Conservation (phyloP, 164 flowering plant genomes). For the Macadamia integrifolia region DNA sequence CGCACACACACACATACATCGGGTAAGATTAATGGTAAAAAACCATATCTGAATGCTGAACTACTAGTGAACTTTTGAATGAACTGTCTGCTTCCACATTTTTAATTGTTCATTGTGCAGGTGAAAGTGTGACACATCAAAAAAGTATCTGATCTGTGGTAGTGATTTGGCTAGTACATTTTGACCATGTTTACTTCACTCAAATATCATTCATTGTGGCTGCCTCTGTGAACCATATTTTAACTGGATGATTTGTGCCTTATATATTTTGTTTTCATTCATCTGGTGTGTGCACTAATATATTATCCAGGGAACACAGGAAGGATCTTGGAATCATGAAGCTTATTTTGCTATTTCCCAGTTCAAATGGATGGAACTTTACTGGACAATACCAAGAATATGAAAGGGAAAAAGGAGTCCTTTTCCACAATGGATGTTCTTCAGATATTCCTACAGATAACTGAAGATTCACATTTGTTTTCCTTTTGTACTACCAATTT, state of each 20-base stretch:
- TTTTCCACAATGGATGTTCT: constrained; percentile 81
- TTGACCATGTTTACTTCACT: background rate
- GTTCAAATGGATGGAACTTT: constrained; percentile 96
- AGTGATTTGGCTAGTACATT: background rate
- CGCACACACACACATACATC: too few species aligned
- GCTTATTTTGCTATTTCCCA: constrained; percentile 93
- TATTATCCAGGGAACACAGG: constrained; percentile 50
- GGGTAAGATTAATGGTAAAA: too few species aligned
- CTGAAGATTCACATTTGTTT: constrained; percentile 1
- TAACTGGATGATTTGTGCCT: too few species aligned
- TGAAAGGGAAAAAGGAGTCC: constrained; percentile 78
- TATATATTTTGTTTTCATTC: background rate
- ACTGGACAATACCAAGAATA: constrained; percentile 61
- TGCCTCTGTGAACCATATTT: too few species aligned
- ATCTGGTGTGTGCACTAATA: background rate
- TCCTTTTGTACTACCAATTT: background rate
- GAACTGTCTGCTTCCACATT: background rate
- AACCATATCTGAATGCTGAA: background rate
- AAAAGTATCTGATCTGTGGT: background rate
- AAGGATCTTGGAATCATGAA: constrained; percentile 78
- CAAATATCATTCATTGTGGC: background rate
- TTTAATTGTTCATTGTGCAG: background rate
- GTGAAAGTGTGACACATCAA: background rate
- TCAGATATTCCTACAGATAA: constrained; percentile 90
- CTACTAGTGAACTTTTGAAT: background rate